Percentiles rank a stretch among this genome's conserved stretches.
These are phyloP conservation scores for Arabis alpina DNA, from an alignment of 345 rosid species.

Conservation along the genomic window DNA sequence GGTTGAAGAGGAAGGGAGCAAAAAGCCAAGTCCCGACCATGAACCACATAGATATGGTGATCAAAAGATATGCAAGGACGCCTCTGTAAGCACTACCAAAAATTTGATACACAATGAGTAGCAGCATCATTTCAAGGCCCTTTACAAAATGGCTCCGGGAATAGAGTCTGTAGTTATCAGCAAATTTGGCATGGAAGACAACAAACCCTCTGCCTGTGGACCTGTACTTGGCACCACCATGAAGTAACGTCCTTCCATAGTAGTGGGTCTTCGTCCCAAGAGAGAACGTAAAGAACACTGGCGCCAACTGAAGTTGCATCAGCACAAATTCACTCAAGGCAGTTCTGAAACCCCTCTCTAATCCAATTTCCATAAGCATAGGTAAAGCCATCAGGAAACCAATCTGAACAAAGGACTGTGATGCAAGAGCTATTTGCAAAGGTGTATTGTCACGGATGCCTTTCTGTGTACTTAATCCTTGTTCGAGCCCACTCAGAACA, in stretches of 20 bases:
- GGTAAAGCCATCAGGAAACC: conserved; percentile 96
- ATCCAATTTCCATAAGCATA: conserved; percentile 98
- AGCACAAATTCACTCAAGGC: conserved; percentile 92
- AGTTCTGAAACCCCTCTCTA: conserved; percentile 95
- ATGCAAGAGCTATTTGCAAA: conserved; percentile 98
- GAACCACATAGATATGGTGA: conserved; percentile 97
- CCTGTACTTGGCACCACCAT: conserved; percentile 98
- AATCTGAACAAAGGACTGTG: conserved; percentile 97
- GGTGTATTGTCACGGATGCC: conserved; percentile 92
- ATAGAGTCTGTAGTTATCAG: conserved; percentile 95
- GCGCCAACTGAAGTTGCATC: conserved; percentile 97
- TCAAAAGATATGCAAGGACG: conserved; percentile 80
- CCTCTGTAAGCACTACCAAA: conserved; percentile 89
- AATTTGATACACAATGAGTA: conserved; percentile 86
- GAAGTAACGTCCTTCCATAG: conserved; percentile 93
- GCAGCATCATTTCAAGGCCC: conserved; percentile 95
- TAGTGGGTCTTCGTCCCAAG: conserved; percentile 99
- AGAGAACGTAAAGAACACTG: conserved; percentile 97
- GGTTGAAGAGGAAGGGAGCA: conserved; percentile 98
- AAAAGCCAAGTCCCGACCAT: conserved; percentile 99
- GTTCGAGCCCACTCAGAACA: conserved; percentile 94
- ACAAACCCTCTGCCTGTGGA: conserved; percentile 98
- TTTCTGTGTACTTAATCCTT: conserved; percentile 66
- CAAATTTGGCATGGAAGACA: conserved; percentile 99
- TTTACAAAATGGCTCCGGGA: conserved; percentile 99